Evolutionary conservation across 148 eudicot species (phyloP).

Genomic region (Fagopyrum esculentum): DNA sequence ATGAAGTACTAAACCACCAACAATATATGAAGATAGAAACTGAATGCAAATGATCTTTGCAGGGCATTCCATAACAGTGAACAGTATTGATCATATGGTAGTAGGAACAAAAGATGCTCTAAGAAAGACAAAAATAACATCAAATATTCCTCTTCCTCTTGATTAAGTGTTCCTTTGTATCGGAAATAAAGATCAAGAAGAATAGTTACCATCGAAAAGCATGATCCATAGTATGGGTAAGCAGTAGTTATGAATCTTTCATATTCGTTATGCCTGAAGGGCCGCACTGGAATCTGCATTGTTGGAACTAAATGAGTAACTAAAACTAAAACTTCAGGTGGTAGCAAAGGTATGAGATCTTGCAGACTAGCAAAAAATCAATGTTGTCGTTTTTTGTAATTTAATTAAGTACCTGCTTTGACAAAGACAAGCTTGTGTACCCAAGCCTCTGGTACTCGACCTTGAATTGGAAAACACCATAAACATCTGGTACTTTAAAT

Average conservation of each 20-base stretch:
- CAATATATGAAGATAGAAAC: background rate
- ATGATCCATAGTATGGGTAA: slow-evolving; percentile 86
- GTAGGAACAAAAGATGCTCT: background rate
- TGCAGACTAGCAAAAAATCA: background rate
- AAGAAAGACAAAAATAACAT: background rate
- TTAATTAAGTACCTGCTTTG: slow-evolving; percentile 62
- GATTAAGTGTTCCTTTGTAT: background rate
- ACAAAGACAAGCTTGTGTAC: slow-evolving; percentile 75
- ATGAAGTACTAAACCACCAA: background rate
- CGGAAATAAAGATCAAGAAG: background rate
- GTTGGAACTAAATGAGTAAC: background rate
- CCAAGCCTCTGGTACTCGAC: slow-evolving; percentile 90
- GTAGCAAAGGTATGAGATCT: background rate
- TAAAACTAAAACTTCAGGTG: background rate
- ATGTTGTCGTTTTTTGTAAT: background rate
- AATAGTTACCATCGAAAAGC: slow-evolving; percentile 62
- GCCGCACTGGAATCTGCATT: slow-evolving; percentile 55
- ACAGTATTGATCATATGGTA: background rate
- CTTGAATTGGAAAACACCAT: slow-evolving; percentile 97
- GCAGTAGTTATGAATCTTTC: slow-evolving; percentile 84
- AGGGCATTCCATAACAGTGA: background rate
- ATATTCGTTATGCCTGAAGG: slow-evolving; percentile 81
- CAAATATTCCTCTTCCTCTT: background rate
- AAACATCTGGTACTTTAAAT: slow-evolving; percentile 90
- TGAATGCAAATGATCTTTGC: background rate